phyloP scores from a whole-genome alignment of 1,139 yeast species.

The Yamadazyma atlantica region DNA sequence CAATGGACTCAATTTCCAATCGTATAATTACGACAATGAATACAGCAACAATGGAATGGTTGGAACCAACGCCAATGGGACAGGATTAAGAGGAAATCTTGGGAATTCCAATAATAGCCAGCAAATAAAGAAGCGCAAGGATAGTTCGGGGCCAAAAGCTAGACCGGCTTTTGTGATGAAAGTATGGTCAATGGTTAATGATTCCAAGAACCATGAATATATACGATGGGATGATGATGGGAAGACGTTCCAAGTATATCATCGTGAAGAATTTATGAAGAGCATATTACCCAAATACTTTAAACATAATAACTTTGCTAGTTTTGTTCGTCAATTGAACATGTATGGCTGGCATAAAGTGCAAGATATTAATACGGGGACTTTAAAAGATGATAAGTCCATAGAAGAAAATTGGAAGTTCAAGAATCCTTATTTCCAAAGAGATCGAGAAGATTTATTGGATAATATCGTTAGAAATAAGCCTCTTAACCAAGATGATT shows the following conservation, averaged over 20 bases:
- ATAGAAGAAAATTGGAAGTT: slow-evolving; percentile 64
- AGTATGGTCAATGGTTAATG: slow-evolving; percentile 94
- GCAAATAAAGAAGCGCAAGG: slow-evolving; percentile 21
- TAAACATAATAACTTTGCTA: slow-evolving; percentile 90
- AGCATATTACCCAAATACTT: slow-evolving; percentile 83
- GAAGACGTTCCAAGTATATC: slow-evolving; percentile 75
- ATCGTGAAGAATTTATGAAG: slow-evolving; percentile 85
- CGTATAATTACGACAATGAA: slow-evolving; percentile 6
- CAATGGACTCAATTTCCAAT: slow-evolving; percentile 14
- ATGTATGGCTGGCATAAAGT: slow-evolving; percentile 99
- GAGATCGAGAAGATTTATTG: slow-evolving; percentile 68
- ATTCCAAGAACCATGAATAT: slow-evolving; percentile 61
- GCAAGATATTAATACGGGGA: slow-evolving; percentile 70
- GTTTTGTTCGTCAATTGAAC: slow-evolving; percentile 90
- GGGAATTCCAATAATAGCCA: slow-evolving; percentile 1
- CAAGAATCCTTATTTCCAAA: slow-evolving; percentile 75
- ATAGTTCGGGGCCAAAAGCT: slow-evolving; percentile 35
- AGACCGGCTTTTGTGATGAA: slow-evolving; percentile 90
- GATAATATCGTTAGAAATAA: slow-evolving; percentile 64
- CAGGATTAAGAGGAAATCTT: background rate
- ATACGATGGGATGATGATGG: slow-evolving; percentile 90
- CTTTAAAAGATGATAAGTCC: slow-evolving; percentile 56
- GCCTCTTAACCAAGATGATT: slow-evolving; percentile 37
- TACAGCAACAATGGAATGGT: background rate
- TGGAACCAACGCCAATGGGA: background rate